Evolutionary conservation across 1,284 basidiomycete species (phyloP), one percentile per base, ranked within the genome.

Genomic region (Ceratobasidium sp.): DNA sequence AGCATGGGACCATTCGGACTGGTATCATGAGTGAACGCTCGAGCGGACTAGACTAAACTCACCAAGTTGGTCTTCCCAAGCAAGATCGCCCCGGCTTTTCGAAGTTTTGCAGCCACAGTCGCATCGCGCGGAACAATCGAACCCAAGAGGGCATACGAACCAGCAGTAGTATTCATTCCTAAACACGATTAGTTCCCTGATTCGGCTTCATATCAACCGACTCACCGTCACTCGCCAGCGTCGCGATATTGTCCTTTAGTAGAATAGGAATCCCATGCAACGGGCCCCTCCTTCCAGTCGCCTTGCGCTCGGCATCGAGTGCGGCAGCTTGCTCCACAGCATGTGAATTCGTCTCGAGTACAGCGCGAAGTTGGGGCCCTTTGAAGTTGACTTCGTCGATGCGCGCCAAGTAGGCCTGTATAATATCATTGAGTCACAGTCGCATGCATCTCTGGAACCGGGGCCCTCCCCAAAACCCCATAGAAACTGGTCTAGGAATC

Each of bases 71-170:
- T 80, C 75, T 89, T 88, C n/a, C 86, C 83, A 82, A 70, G 13
- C 7, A 67, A 80, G 72, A 91, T 86, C 0, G 88, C 88, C 2
- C 89, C 89, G 2, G 88, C 88, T 50, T 79, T 80, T 0, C 88
- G 82, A 7, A 91, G 81, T 35, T 81, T 82, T 47, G 83, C 84
- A 0, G 87, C 84, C 2, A 89, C 85, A 0, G 83, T 83, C 1
- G 89, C 85, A 74, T 91, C 89, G 17, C 83, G 80, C 0, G 86
- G 85, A 3, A 88, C 84, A 43, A 89, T 76, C 0, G 86, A 87
- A 1, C 80, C 80, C 2, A 87, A 77, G 1, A 89, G 80, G 8
- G 82, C 82, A 72, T 83, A 87, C 0, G 86, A 87, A 1, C 87
- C 87, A 53, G 72, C 72, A 29, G 72, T 73, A 0, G 72, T 73